These are phyloP conservation scores for Vicia sativa DNA, from an alignment of 306 rosid genomes.

Conservation along the genomic window DNA sequence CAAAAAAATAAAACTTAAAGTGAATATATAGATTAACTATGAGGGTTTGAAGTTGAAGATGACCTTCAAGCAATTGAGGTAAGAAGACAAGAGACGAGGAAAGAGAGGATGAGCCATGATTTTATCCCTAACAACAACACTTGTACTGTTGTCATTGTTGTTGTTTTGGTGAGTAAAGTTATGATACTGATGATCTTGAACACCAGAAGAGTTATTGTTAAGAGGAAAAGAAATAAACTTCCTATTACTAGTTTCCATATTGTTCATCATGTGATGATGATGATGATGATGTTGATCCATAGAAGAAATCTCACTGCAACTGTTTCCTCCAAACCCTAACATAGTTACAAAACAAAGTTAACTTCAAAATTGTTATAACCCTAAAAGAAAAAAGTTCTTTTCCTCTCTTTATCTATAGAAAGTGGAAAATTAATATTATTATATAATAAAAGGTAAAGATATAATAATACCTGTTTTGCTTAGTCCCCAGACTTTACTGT, in stretches of 20 bases:
- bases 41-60: not conserved
- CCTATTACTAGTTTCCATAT: slow-evolving; percentile 42
- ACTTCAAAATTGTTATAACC: too few relatives aligned
- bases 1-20: not conserved
- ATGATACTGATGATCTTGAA: slow-evolving; percentile 7
- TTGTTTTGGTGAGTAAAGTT: slow-evolving; percentile 7
- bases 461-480: slow-evolving; percentile 23
- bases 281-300: slow-evolving; percentile 33
- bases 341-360: slow-evolving; percentile 21
- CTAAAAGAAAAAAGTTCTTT: not conserved
- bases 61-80: slow-evolving; percentile 92
- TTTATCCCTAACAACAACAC: slow-evolving; percentile 63
- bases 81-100: slow-evolving; percentile 87
- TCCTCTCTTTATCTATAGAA: slow-evolving; percentile 1
- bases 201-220: not conserved
- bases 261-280: slow-evolving; percentile 38
- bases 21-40: not conserved
- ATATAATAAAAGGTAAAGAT: not conserved
- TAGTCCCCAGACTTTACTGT: slow-evolving; percentile 40
- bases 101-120: slow-evolving; percentile 98
- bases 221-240: slow-evolving; percentile 49
- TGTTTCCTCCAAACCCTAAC: slow-evolving; percentile 57
- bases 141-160: slow-evolving; percentile 30
- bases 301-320: slow-evolving; percentile 42
- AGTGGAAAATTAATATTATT: not conserved